Base-by-base conservation (phyloP, 495 filamentous ascomycete species). In the Extremus antarcticus region DNA sequence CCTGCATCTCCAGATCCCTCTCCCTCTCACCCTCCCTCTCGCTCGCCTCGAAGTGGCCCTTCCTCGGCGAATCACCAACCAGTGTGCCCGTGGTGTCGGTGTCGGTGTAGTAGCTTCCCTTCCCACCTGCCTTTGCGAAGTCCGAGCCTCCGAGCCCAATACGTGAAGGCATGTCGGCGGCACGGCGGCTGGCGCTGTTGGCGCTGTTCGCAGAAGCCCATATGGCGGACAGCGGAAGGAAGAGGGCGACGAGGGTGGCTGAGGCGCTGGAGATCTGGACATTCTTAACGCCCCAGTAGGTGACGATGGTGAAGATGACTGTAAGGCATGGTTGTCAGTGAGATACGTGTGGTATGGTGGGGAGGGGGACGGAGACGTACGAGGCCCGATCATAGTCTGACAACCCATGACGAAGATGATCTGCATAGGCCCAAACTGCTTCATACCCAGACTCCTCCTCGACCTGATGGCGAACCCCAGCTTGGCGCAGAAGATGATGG, bases 181-280 rank as follows among this genome's bases (percentile, higher is more conserved):
- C 58, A 21, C 49, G 53, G 38, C 50, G 53, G 43, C 25, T 45
- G 25, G 22, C 35, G n/a, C 47, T 10, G 25, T 55, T 54, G 19
- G 40, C 49, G 17, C 53, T 54, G 16, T 60, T 71, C 41, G 67
- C 74, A 52, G 73, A 73, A 56, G 79, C 89, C 89, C 79, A 94
- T 60, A 94, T 79, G 3, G 83, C 83, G 19, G 87, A 90, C 1
- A 95, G 76, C 0, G 89, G 89, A 1, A 92, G 78, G 43, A 85
- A 84, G 54, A 94, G 73, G 43, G 81, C 75, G 38, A 88, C 83
- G 2, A 84, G 71, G 10, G 85, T 88, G 73, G 39, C 84, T 77
- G 54, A 69, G 66, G 35, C 86, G 70, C 51, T 82, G 77, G 80
- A 78, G 56, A 60, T 46, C 40, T 66, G 51, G 23, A 22, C 35